A percentile compares a stretch with the other conserved stretches of the same genome.
phyloP scores from a whole-genome alignment of 2,329 filamentous ascomycete species.

The Cercospora janseana region DNA sequence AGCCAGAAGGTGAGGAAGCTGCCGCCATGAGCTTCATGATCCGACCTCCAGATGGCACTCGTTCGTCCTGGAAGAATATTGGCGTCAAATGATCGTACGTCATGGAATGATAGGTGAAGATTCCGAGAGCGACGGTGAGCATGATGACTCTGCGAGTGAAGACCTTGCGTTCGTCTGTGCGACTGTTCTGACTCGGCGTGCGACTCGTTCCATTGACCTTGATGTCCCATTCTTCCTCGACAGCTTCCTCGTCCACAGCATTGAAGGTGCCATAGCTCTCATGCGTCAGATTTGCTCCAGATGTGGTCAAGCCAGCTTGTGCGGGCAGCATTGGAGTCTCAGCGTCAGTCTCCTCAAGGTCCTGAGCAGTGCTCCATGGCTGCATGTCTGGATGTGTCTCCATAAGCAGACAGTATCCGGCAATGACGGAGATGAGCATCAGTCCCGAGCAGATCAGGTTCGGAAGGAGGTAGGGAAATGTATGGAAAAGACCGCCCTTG shows the following conservation, averaged over 20 bases:
- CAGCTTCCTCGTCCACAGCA: constrained; percentile 52
- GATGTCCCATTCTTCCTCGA: constrained; percentile 53
- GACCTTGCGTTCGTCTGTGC: constrained; percentile 43
- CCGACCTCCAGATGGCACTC: constrained; percentile 43
- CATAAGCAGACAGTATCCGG: constrained; percentile 76
- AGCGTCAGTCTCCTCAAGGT: constrained; percentile 47
- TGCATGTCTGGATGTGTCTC: constrained; percentile 88
- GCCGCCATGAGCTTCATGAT: constrained; percentile 34
- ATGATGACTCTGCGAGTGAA: constrained; percentile 67
- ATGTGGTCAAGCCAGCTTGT: constrained; percentile 66
- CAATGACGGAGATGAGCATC: constrained; percentile 72
- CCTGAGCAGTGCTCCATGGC: constrained; percentile 46
- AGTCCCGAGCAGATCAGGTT: constrained; percentile 80
- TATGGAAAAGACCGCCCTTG: constrained; percentile 65
- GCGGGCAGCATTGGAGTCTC: constrained; percentile 70
- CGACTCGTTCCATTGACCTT: constrained; percentile 47
- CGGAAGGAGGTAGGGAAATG: constrained; percentile 82
- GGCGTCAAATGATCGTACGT: constrained; percentile 88
- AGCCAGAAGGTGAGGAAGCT: constrained; percentile 27
- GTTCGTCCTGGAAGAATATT: constrained; percentile 85
- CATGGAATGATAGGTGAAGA: constrained; percentile 96
- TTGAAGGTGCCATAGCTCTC: constrained; percentile 55
- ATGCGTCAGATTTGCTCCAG: constrained; percentile 69
- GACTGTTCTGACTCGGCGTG: constrained; percentile 34
- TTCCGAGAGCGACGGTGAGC: constrained; percentile 76